Conservation (phyloP, 495 filamentous ascomycete species). For the Sphaerosporella brunnea region DNA sequence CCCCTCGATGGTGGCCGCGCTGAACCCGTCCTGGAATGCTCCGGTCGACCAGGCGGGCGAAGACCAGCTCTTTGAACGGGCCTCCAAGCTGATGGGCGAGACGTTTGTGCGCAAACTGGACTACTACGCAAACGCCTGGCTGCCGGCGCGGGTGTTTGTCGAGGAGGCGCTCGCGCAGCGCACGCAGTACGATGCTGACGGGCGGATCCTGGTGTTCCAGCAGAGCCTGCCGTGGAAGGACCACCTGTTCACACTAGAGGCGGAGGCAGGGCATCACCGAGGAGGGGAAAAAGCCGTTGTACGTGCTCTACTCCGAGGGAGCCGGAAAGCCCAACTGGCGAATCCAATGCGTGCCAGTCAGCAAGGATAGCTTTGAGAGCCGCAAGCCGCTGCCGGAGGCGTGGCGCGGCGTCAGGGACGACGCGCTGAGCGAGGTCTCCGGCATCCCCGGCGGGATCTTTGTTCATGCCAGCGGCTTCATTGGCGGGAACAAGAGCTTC, state of each 20-base stretch:
- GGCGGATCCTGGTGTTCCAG: constrained; percentile 63
- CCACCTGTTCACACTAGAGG: constrained; percentile 78
- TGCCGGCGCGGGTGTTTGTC: constrained; percentile 70
- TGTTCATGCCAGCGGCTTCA: constrained; percentile 87
- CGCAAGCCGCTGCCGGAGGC: constrained; percentile 74
- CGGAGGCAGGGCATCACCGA: constrained; percentile 32
- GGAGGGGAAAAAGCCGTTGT: constrained; percentile 46
- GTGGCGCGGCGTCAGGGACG: constrained; percentile 81
- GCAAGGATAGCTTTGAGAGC: constrained; percentile 70
- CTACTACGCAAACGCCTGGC: constrained; percentile 57
- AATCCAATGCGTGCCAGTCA: constrained; percentile 68
- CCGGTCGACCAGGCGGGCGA: constrained; percentile 48
- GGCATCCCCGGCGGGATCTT: constrained; percentile 70
- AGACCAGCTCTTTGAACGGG: constrained; percentile 58
- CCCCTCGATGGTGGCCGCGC: constrained; percentile 61
- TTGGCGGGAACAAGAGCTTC: constrained; percentile 80
- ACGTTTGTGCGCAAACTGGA: constrained; percentile 62
- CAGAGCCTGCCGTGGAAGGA: constrained; percentile 83
- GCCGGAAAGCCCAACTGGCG: constrained; percentile 62
- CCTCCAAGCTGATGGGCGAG: constrained; percentile 65
- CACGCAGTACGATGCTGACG: constrained; percentile 46
- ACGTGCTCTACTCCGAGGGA: constrained; percentile 86
- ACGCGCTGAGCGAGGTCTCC: constrained; percentile 53
- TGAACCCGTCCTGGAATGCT: constrained; percentile 59
- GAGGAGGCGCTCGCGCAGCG: constrained; percentile 49